Evolutionary conservation across 2,329 filamentous ascomycete genomes (phyloP).

Genomic region (Bisporella sp.): DNA sequence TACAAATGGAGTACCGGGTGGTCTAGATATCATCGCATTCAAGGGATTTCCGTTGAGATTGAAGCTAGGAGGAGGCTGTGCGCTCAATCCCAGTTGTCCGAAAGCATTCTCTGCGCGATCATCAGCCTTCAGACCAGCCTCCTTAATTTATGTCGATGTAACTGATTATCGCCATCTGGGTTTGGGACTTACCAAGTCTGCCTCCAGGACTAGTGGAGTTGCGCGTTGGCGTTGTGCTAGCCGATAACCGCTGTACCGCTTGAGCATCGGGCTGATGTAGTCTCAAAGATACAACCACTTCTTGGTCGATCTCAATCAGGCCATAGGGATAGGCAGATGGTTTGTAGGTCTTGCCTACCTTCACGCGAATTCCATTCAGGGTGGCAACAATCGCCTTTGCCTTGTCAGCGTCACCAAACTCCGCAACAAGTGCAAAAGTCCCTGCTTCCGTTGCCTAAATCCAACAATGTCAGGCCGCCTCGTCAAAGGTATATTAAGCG

Average conservation of each 20-base stretch:
- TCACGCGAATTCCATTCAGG: neutral
- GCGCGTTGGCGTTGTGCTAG: conserved; percentile 6
- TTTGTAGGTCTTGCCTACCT: neutral
- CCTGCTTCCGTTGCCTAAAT: conserved; percentile 24
- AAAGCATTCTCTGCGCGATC: conserved; percentile 3
- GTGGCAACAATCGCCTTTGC: conserved; percentile 33
- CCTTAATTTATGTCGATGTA: conserved; percentile 5
- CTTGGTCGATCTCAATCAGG: conserved; percentile 1
- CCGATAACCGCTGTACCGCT: neutral
- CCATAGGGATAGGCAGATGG: neutral
- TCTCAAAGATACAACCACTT: conserved; percentile 5
- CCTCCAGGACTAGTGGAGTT: neutral
- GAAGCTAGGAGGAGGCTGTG: neutral
- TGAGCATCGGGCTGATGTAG: conserved; percentile 9
- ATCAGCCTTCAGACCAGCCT: conserved; percentile 1
- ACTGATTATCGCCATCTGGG: neutral
- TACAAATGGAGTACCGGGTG: neutral
- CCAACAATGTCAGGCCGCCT: neutral
- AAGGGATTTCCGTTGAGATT: neutral
- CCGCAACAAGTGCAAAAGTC: conserved; percentile 41
- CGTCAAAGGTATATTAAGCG: neutral
- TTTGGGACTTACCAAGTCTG: neutral
- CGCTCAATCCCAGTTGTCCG: neutral
- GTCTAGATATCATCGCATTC: too few relatives aligned
- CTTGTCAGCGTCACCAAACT: conserved; percentile 44